Base-by-base conservation (phyloP, 2,329 filamentous ascomycete genomes). In the Immersiporthe knoxdaviesiana region DNA sequence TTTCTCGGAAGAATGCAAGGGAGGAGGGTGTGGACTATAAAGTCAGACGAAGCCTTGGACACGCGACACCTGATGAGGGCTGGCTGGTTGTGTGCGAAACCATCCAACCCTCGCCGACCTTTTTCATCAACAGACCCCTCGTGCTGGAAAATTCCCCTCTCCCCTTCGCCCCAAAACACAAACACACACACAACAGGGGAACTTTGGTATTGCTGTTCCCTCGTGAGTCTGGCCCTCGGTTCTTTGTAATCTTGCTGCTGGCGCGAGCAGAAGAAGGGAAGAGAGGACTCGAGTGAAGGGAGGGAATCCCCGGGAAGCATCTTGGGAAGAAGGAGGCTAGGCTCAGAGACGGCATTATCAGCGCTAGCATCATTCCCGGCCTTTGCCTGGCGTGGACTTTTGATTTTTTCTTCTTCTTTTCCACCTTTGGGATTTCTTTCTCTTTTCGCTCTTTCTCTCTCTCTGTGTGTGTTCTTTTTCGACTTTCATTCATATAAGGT, bases 331-430 rank as follows among this genome's bases (percentile, higher is more conserved):
- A 16, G 24, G 52, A 56, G 52, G 52, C 52, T 56, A 56, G 27
- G 14, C 52, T 56, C 52, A 27, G 6, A 37, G 59, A 37, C 59
- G 35, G 59, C 59, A 62, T 44, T 37, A 44, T 62, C 59, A 62
- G 59, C 59, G 59, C 59, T 41, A 62, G 59, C 35, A 37, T 62
- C 59, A 24, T 41, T 41, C 59, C n/a, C 35, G 39, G 32, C 37
- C 59, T 62, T 27, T 39, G n/a, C 37, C 59, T 62, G 59, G 35
- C 37, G 35, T 30, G 21, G 35, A 18, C 27, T 44, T 56, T 56
- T n/a, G 35, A 35, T 44, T 16, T 44, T 16, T 18, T 4, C 12
- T 12, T 44, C 41, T 21, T 6, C 18, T 4, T 14, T 12, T 44
- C 41, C 8, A 1, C 18, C 18, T 21, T 16, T 21, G 18, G 1